Conservation (phyloP, 2,329 filamentous ascomycete species). For the Clonostachys byssicola region DNA sequence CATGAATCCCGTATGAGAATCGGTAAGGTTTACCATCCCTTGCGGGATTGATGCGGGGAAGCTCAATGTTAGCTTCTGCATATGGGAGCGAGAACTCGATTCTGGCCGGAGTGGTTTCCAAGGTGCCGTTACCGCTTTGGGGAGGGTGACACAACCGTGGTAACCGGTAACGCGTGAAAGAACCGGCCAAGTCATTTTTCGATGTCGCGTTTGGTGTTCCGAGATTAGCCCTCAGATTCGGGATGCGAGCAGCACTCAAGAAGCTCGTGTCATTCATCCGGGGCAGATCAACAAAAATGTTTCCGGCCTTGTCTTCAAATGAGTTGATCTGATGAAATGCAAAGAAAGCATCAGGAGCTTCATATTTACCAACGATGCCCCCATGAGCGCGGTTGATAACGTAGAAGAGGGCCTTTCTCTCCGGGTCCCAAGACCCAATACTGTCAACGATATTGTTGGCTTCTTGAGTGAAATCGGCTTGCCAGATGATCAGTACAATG, state of each 20-base stretch:
- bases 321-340: conserved; percentile 73
- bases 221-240: conserved; percentile 56
- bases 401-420: conserved; percentile 61
- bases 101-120: conserved; percentile 3
- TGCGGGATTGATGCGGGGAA: conserved; percentile 60
- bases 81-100: conserved; percentile 21
- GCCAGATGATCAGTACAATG: conserved; percentile 70
- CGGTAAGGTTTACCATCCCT: conserved; percentile 48
- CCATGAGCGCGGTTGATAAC: conserved; percentile 63
- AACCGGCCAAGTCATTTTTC: conserved; percentile 25
- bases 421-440: conserved; percentile 57
- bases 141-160: conserved; percentile 15
- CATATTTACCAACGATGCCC: conserved; percentile 66
- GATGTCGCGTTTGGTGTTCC: conserved; percentile 40
- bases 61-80: conserved; percentile 50
- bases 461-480: conserved; percentile 51
- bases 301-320: conserved; percentile 53
- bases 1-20: conserved; percentile 55
- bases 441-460: conserved; percentile 61
- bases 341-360: conserved; percentile 66
- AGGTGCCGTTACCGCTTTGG: neutral
- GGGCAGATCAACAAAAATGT: conserved; percentile 63
- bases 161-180: conserved; percentile 38
- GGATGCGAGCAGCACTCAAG: conserved; percentile 57
- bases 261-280: conserved; percentile 47